Conservation (phyloP, 805 yeast species). For the Candida fluviatilis region DNA sequence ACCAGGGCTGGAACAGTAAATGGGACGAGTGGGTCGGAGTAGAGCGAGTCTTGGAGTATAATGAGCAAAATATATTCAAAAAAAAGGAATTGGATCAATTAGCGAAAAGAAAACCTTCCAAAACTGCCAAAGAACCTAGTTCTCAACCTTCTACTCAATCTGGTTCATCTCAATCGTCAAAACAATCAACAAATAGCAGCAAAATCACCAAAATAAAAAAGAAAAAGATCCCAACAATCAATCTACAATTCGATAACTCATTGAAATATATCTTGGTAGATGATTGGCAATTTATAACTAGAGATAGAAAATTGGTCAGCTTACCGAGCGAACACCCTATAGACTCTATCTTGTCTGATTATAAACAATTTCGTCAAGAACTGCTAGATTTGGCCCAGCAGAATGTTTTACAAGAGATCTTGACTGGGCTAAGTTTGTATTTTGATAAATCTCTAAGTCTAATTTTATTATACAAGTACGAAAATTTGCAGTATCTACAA, state of each 20-base stretch:
- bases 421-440: slow-evolving; percentile 64
- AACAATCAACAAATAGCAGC: slow-evolving; percentile 5
- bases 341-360: slow-evolving; percentile 50
- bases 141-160: slow-evolving; percentile 7
- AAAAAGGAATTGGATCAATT: slow-evolving; percentile 54
- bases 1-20: slow-evolving; percentile 90
- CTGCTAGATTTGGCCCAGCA: slow-evolving; percentile 12
- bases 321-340: slow-evolving; percentile 61
- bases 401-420: slow-evolving; percentile 57
- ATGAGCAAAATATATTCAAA: slow-evolving; percentile 64
- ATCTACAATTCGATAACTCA: slow-evolving; percentile 41
- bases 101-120: slow-evolving; percentile 11
- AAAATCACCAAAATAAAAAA: slow-evolving; percentile 15
- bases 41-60: slow-evolving; percentile 63
- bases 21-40: slow-evolving; percentile 96
- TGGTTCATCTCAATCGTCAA: slow-evolving; percentile 2
- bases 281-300: slow-evolving; percentile 92
- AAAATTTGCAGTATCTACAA: slow-evolving; percentile 66
- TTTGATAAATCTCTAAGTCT: slow-evolving; percentile 73
- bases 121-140: slow-evolving; percentile 5
- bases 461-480: slow-evolving; percentile 68
- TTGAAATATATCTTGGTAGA: slow-evolving; percentile 74
- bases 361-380: slow-evolving; percentile 26
- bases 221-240: slow-evolving; percentile 12
- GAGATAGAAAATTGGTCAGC: slow-evolving; percentile 64